These are phyloP conservation scores for Iris macrosiphon DNA, from an alignment of 106 monocot genomes.

Conservation along the genomic window DNA sequence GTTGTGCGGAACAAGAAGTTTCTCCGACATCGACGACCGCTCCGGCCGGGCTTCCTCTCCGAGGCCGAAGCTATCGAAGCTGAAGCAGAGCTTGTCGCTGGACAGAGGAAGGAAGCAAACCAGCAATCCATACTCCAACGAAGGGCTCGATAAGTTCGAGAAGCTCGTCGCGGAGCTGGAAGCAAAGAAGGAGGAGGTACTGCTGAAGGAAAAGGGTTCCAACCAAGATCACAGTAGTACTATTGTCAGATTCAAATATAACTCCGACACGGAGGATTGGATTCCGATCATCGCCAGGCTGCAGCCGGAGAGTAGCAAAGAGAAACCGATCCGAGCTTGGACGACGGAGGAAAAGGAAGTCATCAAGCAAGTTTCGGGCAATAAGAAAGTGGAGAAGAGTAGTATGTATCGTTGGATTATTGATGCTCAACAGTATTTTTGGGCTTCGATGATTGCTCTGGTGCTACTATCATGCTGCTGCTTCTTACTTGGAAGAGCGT, in stretches of 20 bases:
- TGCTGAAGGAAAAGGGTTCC: slow-evolving; percentile 25
- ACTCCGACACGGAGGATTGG: slow-evolving; percentile 25
- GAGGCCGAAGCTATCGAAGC: slow-evolving; percentile 2
- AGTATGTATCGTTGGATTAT: no score
- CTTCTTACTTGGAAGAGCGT: no score
- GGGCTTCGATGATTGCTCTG: no score
- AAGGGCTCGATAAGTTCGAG: slow-evolving; percentile 57
- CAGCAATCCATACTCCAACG: slow-evolving; percentile 37
- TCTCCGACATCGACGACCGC: slow-evolving; percentile 29
- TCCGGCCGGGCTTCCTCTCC: background rate
- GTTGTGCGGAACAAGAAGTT: slow-evolving; percentile 52
- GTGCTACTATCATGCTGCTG: no score
- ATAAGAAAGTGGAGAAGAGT: no score
- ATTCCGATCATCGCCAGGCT: slow-evolving; percentile 27
- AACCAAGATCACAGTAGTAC: slow-evolving; percentile 3
- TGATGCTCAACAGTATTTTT: no score
- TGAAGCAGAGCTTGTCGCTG: no score
- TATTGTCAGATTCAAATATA: slow-evolving; percentile 34
- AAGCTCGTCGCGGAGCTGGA: slow-evolving; percentile 42
- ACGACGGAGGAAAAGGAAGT: no score
- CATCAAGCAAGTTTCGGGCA: no score
- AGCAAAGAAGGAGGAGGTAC: slow-evolving; percentile 27
- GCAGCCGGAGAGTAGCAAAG: no score
- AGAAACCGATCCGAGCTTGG: no score
- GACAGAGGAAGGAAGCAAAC: no score